Base-by-base conservation (phyloP, 2,329 filamentous ascomycete species). In the Trichoderma sp. region DNA sequence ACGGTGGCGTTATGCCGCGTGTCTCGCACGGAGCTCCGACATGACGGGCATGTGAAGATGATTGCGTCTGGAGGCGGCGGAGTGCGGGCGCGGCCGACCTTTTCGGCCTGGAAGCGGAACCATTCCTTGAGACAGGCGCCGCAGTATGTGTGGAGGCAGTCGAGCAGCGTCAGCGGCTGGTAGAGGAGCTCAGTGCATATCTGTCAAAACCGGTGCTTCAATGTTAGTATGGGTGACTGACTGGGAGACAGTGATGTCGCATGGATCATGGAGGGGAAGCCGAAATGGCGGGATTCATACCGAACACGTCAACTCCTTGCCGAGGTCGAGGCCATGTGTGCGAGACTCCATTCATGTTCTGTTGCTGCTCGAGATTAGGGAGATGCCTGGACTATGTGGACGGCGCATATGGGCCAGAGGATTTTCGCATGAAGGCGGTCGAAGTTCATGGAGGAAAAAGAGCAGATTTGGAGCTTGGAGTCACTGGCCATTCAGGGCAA, bases 181-280 rank as follows among this genome's bases (percentile, higher is more conserved):
- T 92, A 96, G 68, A 97, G 88, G 69, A 97, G 86, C 77, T 98
- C 95, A 71, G 94, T 96, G 82, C 95, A 99, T 73, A 99, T 99
- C 93, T 97, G 12, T 39, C 6, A 64, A 55, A 60, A 65, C 59
- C 39, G 41, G 7, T 51, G n/a, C 34, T 54, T 62, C 21, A 24
- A 24, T 24, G 21, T 63, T 52, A 24, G 1, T 6, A 9, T 15
- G 30, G 45, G 15, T 17, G 4, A 24, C 12, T 19, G 44, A 19
- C 9, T 30, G n/a, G 21, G 26, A 26, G 34, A 24, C 30, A 10
- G 30, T 34, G 30, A 34, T 12, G 10, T 28, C 5, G 28, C 28
- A 21, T 24, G 34, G 19, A 41, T n/a, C 28, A 54, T 55, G 52
- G 30, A 55, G 52, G 30, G 52, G 44, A 45, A 10, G 14, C 19